Conservation (phyloP, 495 filamentous ascomycete species). For the Chlorociboria aeruginascens region DNA sequence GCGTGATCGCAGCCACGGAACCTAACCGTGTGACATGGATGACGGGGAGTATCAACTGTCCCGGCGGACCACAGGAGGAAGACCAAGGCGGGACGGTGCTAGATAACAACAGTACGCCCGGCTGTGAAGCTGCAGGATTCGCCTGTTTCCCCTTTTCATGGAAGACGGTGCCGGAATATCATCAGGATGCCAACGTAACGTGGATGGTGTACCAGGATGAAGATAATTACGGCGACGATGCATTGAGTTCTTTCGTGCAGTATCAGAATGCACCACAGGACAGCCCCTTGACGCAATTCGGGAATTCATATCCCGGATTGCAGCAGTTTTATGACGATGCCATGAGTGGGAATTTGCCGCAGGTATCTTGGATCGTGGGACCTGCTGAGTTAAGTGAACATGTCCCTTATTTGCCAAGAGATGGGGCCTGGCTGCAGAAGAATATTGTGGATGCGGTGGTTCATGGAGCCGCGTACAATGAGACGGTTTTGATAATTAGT, state of each 20-base stretch:
- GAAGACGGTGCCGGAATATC: conserved; percentile 21
- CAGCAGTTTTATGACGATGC: conserved; percentile 22
- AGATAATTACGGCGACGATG: conserved; percentile 23
- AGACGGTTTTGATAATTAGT: conserved; percentile 20
- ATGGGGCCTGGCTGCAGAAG: conserved; percentile 25
- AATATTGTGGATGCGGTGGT: conserved; percentile 21
- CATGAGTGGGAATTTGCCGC: conserved; percentile 19
- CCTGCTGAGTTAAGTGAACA: conserved; percentile 24
- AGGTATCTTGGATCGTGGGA: conserved; percentile 22
- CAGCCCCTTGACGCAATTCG: conserved; percentile 13
- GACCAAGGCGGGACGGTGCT: conserved; percentile 19
- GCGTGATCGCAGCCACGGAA: conserved; percentile 20
- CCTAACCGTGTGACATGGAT: conserved; percentile 24
- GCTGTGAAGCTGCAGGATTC: conserved; percentile 19
- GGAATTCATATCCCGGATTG: conserved; percentile 20
- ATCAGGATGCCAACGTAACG: conserved; percentile 21
- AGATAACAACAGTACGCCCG: conserved; percentile 22
- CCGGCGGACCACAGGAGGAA: conserved; percentile 16
- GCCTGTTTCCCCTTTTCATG: conserved; percentile 21
- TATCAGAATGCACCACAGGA: conserved; percentile 18
- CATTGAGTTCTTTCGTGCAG: conserved; percentile 20
- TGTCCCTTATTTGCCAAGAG: conserved; percentile 19
- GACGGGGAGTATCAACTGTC: conserved; percentile 21
- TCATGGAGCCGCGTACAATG: conserved; percentile 19
- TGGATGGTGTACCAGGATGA: conserved; percentile 24